These are phyloP conservation scores for Hypholoma sublateritium DNA, from an alignment of 768 basidiomycete genomes.

Conservation along the genomic window DNA sequence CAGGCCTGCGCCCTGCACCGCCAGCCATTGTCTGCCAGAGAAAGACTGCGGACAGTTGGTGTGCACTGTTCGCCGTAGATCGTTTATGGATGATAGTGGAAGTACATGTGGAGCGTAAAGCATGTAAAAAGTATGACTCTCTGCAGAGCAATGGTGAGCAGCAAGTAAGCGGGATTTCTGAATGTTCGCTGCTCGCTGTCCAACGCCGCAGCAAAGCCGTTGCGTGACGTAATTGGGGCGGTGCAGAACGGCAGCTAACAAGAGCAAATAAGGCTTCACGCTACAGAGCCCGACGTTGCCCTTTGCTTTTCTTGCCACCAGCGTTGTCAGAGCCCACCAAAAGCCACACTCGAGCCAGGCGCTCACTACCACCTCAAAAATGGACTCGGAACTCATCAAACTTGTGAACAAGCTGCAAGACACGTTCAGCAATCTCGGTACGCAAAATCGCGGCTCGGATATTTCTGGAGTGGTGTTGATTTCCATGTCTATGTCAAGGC, in stretches of 20 bases:
- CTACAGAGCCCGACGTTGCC: neutral
- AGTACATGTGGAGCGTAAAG: too few species aligned
- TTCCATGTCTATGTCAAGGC: slow-evolving; percentile 41
- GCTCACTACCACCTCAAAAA: slow-evolving; percentile 28
- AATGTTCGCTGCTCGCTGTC: too few species aligned
- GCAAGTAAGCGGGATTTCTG: too few species aligned
- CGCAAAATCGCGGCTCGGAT: slow-evolving; percentile 27
- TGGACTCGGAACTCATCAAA: slow-evolving; percentile 94
- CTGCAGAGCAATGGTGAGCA: too few species aligned
- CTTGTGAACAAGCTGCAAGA: slow-evolving; percentile 96
- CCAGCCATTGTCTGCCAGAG: too few species aligned
- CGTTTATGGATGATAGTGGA: too few species aligned
- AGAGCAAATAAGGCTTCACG: neutral
- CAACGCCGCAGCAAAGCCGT: neutral
- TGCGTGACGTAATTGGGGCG: neutral
- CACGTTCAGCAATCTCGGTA: slow-evolving; percentile 86
- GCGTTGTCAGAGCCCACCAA: neutral
- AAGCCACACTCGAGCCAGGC: slow-evolving; percentile 3
- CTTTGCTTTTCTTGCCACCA: neutral
- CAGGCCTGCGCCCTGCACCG: too few species aligned
- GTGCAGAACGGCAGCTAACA: neutral
- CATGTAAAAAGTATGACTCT: too few species aligned
- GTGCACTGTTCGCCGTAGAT: too few species aligned
- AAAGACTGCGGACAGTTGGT: too few species aligned
- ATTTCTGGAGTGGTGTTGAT: slow-evolving; percentile 8